Percentiles rank a stretch among this genome's conserved stretches.
phyloP scores from a whole-genome alignment of 2,329 filamentous ascomycete genomes.

The Chalaropsis ovoidea region DNA sequence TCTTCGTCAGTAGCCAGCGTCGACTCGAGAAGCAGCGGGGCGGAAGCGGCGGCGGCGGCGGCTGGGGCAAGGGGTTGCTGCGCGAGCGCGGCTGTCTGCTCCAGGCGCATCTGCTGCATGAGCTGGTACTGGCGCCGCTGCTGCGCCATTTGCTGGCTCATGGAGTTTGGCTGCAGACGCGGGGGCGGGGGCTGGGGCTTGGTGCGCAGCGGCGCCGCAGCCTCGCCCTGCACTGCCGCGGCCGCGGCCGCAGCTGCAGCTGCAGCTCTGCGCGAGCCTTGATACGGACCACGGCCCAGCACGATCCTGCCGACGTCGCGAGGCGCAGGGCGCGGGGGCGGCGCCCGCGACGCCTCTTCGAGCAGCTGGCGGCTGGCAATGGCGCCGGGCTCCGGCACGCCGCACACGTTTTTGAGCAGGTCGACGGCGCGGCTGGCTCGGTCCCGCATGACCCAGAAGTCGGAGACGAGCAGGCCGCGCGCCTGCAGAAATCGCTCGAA shows the following conservation, averaged over 20 bases:
- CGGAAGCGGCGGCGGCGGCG: too few species aligned
- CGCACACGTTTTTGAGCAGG: slow-evolving; percentile 23
- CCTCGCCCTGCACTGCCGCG: too few species aligned
- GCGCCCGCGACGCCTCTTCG: slow-evolving; percentile 18
- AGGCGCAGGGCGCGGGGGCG: slow-evolving; percentile 17
- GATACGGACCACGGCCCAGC: neutral
- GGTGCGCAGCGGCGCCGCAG: neutral
- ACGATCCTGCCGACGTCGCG: slow-evolving; percentile 22
- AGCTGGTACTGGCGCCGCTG: slow-evolving; percentile 10
- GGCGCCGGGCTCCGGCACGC: slow-evolving; percentile 25
- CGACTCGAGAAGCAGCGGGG: neutral
- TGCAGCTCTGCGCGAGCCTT: neutral
- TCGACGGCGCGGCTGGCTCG: slow-evolving; percentile 23
- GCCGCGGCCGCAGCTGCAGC: too few species aligned
- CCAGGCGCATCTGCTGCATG: slow-evolving; percentile 4
- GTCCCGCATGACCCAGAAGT: slow-evolving; percentile 25
- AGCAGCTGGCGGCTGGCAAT: slow-evolving; percentile 22
- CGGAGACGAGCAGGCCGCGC: slow-evolving; percentile 37
- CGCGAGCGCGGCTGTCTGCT: neutral
- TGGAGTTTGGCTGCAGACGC: neutral
- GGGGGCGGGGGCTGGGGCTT: neutral
- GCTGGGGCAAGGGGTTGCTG: neutral
- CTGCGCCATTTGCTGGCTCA: neutral
- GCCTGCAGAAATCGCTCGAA: slow-evolving; percentile 57
- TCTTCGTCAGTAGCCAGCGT: slow-evolving; percentile 10